A percentile compares a stretch with the other conserved stretches of the same genome.
phyloP scores from a whole-genome alignment of 2,329 filamentous ascomycete species.

The Fusarium burgessii region DNA sequence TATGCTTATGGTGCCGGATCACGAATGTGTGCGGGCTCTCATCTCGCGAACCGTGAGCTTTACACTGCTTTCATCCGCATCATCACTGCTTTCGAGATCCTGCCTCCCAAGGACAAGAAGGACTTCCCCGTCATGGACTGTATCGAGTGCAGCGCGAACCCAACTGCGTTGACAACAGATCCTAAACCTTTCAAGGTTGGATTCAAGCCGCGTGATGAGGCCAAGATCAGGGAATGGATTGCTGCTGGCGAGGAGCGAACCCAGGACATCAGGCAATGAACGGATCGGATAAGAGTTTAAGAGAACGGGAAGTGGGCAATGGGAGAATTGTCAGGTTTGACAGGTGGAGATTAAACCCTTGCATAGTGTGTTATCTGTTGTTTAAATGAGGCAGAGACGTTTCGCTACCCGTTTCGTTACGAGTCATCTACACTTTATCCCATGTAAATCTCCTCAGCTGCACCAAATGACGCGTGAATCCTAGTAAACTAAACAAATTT shows the following conservation, averaged over 20 bases:
- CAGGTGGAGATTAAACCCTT: constrained; percentile 13
- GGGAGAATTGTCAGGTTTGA: constrained; percentile 23
- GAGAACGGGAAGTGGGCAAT: constrained; percentile 8
- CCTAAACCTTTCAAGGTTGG: constrained; percentile 70
- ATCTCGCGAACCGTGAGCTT: constrained; percentile 72
- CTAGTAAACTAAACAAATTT: background rate
- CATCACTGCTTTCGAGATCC: constrained; percentile 68
- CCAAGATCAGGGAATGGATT: constrained; percentile 64
- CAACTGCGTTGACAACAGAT: constrained; percentile 70
- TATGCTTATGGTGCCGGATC: constrained; percentile 73
- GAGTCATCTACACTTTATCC: constrained; percentile 12
- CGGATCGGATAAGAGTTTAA: constrained; percentile 7
- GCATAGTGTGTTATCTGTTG: background rate
- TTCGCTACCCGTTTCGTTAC: constrained; percentile 18
- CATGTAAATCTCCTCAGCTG: constrained; percentile 3
- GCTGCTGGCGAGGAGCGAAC: constrained; percentile 63
- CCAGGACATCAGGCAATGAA: constrained; percentile 49
- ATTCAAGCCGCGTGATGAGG: constrained; percentile 58
- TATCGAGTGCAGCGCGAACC: constrained; percentile 67
- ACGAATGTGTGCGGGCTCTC: constrained; percentile 72
- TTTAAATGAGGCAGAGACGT: constrained; percentile 30
- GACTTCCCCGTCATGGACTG: constrained; percentile 67
- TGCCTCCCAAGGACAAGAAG: constrained; percentile 57
- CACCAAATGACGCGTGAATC: background rate
- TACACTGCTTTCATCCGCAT: constrained; percentile 71